phyloP scores from a whole-genome alignment of 352 stramenopile species.

The Globisporangium heterothallicum region DNA sequence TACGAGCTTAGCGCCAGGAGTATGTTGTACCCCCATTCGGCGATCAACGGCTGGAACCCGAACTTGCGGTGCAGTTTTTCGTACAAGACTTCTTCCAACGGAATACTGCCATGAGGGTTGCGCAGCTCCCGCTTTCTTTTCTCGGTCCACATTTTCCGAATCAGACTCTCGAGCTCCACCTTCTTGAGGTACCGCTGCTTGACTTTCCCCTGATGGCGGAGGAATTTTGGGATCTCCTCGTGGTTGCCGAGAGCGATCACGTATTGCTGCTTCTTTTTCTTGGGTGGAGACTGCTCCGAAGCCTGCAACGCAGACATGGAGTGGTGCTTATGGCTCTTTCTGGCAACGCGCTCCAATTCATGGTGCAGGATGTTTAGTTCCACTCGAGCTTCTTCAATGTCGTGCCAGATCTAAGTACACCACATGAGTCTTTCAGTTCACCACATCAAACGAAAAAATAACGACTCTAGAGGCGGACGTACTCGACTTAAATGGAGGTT shows the following conservation, averaged over 20 bases:
- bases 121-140: slow-evolving; percentile 64
- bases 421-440: too few relatives aligned
- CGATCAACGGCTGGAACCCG: slow-evolving; percentile 74
- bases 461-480: not conserved
- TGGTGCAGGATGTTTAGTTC: slow-evolving; percentile 71
- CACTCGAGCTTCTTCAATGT: slow-evolving; percentile 70
- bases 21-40: slow-evolving; percentile 86
- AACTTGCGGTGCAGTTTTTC: slow-evolving; percentile 78
- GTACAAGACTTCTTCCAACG: slow-evolving; percentile 65
- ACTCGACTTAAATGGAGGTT: slow-evolving; percentile 75
- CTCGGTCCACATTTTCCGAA: slow-evolving; percentile 72
- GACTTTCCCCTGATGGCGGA: slow-evolving; percentile 74
- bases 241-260: slow-evolving; percentile 55
- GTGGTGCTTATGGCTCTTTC: slow-evolving; percentile 19
- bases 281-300: slow-evolving; percentile 9
- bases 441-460: not conserved
- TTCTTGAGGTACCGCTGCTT: slow-evolving; percentile 62
- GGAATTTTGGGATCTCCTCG: slow-evolving; percentile 53
- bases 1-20: slow-evolving; percentile 58
- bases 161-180: slow-evolving; percentile 49
- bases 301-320: slow-evolving; percentile 3
- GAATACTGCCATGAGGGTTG: slow-evolving; percentile 35
- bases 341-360: slow-evolving; percentile 43
- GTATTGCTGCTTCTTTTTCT: slow-evolving; percentile 51
- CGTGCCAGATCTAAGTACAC: slow-evolving; percentile 57